Evolutionary conservation across 345 rosid species (phyloP), one percentile per base, ranked within the genome.

Genomic region (Litchi chinensis): DNA sequence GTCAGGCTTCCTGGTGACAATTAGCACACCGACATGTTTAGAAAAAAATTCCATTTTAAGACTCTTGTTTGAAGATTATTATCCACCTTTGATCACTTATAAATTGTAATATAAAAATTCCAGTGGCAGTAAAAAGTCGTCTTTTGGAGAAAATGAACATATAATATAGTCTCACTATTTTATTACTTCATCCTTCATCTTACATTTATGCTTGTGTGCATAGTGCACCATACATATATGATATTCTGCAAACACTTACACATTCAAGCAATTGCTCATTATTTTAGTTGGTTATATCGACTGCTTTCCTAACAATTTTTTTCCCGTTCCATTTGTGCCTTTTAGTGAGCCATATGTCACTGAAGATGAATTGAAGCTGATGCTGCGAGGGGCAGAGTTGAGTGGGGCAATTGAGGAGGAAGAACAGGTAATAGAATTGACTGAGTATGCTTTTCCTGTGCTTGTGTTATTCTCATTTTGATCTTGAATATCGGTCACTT

Each of bases 321-420:
- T 59, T 13, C 28, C 16, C 26, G 13, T 40, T 79, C 52, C 50
- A 66, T 32, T 54, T 56, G 62, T 28, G 21, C 21, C 71, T 71
- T 75, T 77, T 75, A 96, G 97, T 19, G 98, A 96, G 82, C 98
- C 97, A 56, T 94, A 91, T 83, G 99, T 96, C 77, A 94, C 98
- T 79, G 98, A 94, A 82, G 99, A 96, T 79, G 98, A 96, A 87
- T 71, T 96, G 81, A 94, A 96, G 87, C 81, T 96, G 86, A 94
- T 96, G 99, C 78, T 96, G 85, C 88, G 97, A 39, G 99, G 99
- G 57, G 99, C 98, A 79, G 98, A 94, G 83, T 64, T 96, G 75
- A 96, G 99, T 79, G 99, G 99, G 6, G 98, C 98, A n/a, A 96
- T 96, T 77, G 99, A 96, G 86, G 99, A 94, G 89, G 99, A 96